Percentiles rank a stretch among this genome's conserved stretches.
These are phyloP conservation scores for Tillandsia leiboldiana DNA, from an alignment of 176 grass and related monocot genomes.

Conservation along the genomic window DNA sequence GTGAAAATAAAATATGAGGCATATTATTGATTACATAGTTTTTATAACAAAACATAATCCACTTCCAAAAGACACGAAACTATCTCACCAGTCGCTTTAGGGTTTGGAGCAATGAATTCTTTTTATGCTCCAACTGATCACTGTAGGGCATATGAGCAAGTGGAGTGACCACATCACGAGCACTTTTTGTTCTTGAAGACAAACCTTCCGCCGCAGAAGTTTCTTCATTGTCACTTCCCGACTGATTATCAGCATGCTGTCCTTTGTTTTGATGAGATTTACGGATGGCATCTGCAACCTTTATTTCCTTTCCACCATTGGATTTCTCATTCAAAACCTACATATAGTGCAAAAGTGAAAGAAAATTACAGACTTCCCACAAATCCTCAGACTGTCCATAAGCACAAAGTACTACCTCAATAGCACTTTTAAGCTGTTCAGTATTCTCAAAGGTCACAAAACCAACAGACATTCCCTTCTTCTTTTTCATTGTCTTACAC, in stretches of 20 bases:
- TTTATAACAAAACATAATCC: neutral
- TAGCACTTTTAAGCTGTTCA: slow-evolving; percentile 49
- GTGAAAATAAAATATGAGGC: neutral
- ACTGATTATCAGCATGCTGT: neutral
- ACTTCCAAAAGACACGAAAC: slow-evolving; percentile 9
- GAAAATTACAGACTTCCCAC: neutral
- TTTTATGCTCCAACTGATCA: slow-evolving; percentile 89
- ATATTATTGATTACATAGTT: neutral
- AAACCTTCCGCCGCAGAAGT: slow-evolving; percentile 18
- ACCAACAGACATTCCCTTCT: slow-evolving; percentile 88
- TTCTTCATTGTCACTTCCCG: slow-evolving; percentile 21
- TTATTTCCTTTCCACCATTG: slow-evolving; percentile 70
- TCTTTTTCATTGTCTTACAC: slow-evolving; percentile 64
- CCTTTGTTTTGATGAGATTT: slow-evolving; percentile 35
- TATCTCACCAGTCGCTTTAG: slow-evolving; percentile 79
- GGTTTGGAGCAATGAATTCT: slow-evolving; percentile 48
- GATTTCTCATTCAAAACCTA: slow-evolving; percentile 60
- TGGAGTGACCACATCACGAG: slow-evolving; percentile 68
- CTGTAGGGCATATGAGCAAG: slow-evolving; percentile 74
- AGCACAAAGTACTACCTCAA: slow-evolving; percentile 45
- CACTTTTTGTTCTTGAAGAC: slow-evolving; percentile 40
- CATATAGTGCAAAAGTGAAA: neutral
- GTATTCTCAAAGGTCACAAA: slow-evolving; percentile 69
- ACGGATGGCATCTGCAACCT: slow-evolving; percentile 72
- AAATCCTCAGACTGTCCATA: neutral